phyloP scores from a whole-genome alignment of 306 rosid species.

The Castanea crenata region DNA sequence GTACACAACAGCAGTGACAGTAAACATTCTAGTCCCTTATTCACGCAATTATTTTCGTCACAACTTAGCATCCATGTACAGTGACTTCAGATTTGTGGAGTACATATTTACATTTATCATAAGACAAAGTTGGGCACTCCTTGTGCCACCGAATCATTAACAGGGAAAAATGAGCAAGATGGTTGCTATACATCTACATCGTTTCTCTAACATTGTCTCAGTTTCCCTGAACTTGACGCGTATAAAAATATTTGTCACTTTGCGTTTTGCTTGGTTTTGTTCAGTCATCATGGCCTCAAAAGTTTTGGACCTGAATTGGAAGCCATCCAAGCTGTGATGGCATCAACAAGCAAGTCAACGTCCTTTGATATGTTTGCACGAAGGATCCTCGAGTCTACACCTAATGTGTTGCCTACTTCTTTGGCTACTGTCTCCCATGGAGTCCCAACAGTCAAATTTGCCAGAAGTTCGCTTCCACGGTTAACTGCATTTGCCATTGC shows the following conservation, averaged over 20 bases:
- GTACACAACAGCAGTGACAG: background rate
- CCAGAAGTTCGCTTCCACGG: slow-evolving; percentile 81
- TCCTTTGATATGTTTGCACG: slow-evolving; percentile 74
- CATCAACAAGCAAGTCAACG: slow-evolving; percentile 73
- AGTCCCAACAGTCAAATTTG: slow-evolving; percentile 72
- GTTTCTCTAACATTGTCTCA: background rate
- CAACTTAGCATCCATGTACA: background rate
- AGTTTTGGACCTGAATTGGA: slow-evolving; percentile 68
- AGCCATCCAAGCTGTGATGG: slow-evolving; percentile 72
- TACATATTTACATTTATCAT: background rate
- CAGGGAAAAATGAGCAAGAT: background rate
- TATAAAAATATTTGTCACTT: background rate
- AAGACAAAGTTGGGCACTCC: background rate
- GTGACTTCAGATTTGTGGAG: background rate
- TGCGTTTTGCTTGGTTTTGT: background rate
- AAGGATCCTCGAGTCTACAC: slow-evolving; percentile 65
- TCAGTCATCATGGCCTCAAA: slow-evolving; percentile 40
- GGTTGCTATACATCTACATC: background rate
- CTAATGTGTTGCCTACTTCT: slow-evolving; percentile 82
- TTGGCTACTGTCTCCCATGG: slow-evolving; percentile 95
- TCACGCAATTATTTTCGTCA: background rate
- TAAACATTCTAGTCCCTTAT: too few species aligned
- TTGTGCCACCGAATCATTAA: background rate
- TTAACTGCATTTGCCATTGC: slow-evolving; percentile 96
- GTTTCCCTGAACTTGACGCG: slow-evolving; percentile 1